Evolutionary conservation across 208 protist genomes (phyloP), one percentile per base, ranked within the genome.

Genomic region (Novymonas esmeraldas): DNA sequence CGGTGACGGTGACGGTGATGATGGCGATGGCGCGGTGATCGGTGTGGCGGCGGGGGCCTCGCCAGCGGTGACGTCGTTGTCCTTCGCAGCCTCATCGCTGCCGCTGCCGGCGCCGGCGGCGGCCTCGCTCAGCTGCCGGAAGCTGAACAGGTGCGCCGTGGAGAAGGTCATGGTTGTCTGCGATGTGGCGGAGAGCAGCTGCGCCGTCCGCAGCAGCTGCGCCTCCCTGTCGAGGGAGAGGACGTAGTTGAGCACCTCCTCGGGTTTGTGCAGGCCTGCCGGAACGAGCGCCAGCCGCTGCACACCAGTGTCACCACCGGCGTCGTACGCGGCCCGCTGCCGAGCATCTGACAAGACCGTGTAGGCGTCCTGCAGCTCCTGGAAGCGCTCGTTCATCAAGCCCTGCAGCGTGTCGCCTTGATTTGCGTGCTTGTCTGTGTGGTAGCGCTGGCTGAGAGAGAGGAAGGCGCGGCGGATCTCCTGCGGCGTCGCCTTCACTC

Each of bases 291-390:
- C 69, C 6, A 94, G 65, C 11, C 76, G 72, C 29, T 85, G 64
- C 14, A 84, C 46, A 0, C 88, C 91, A 0, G 52, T 51, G 49
- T 55, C 39, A 3, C 91, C 91, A 0, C 67, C 66, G 0, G 80
- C 82, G 69, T 96, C 91, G 70, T 96, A 96, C 7, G 81, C 91
- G 18, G 81, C 88, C 11, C 91, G 81, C 64, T 90, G 78, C 36
- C 67, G 78, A 55, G 82, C 78, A 48, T 94, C 86, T 0, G 84
- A 93, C 11, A 96, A 78, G 22, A 94, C 82, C 41, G 71, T 64
- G 71, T 96, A 96, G 24, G 91, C 91, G 22, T 88, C 82, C 63
- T 90, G 76, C 26, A 96, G 76, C 41, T 91, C 60, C 72, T 91
- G 78, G 60, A 96, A 96, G 36, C 91, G 79, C 3, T 79, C 78